These are phyloP conservation scores for Ulmus americana DNA, from an alignment of 331 rosid species.

Conservation along the genomic window DNA sequence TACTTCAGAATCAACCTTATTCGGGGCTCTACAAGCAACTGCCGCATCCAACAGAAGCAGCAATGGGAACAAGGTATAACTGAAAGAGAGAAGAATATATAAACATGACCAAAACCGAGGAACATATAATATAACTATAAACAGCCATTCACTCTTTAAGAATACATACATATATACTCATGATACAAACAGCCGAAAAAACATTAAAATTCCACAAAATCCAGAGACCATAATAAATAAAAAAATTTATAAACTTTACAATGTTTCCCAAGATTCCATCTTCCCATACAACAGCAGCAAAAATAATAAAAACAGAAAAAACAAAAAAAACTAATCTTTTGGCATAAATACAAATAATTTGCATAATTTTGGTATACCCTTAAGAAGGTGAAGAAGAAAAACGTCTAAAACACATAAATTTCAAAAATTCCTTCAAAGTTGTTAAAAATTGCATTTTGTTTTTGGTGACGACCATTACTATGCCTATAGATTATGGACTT, in stretches of 20 bases:
- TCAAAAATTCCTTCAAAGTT: background rate
- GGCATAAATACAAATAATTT: background rate
- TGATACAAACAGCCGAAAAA: background rate
- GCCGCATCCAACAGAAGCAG: conserved; percentile 76
- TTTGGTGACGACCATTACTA: too few species aligned
- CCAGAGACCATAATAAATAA: background rate
- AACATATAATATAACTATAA: background rate
- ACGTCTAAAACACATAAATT: background rate
- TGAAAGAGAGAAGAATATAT: conserved; percentile 23
- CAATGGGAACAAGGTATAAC: conserved; percentile 78
- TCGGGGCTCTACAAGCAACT: conserved; percentile 53
- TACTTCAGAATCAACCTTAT: conserved; percentile 51
- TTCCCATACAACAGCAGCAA: background rate
- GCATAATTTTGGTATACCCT: background rate
- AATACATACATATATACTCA: background rate
- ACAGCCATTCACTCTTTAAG: background rate
- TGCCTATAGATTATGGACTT: too few species aligned
- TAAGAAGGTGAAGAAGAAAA: background rate
- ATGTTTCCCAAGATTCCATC: background rate
- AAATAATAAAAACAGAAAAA: background rate
- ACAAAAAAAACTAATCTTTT: background rate
- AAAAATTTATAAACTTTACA: background rate
- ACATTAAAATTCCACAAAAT: background rate
- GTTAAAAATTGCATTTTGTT: background rate
- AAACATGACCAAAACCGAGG: background rate